phyloP scores from a whole-genome alignment of 495 filamentous ascomycete species.

The Eremomyces bilateralis region DNA sequence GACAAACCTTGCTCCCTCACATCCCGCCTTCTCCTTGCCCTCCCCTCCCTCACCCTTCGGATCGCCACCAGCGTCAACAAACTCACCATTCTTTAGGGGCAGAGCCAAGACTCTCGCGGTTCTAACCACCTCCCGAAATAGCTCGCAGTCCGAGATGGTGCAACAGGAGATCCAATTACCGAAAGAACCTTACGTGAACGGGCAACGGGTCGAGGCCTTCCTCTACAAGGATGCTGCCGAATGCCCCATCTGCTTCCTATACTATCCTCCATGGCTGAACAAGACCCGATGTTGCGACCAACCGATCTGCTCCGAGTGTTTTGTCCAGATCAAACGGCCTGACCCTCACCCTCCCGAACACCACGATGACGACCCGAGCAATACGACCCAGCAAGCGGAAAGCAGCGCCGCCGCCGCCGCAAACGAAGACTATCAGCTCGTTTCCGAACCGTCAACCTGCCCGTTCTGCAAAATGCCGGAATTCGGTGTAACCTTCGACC shows the following conservation, averaged over 20 bases:
- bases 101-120: slow-evolving; percentile 73
- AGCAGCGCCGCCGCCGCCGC: slow-evolving; percentile 13
- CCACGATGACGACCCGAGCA: slow-evolving; percentile 30
- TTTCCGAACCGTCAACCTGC: slow-evolving; percentile 82
- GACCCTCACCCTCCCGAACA: slow-evolving; percentile 93
- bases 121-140: slow-evolving; percentile 43
- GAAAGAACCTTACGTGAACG: slow-evolving; percentile 73
- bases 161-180: slow-evolving; percentile 64
- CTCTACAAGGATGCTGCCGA: slow-evolving; percentile 79
- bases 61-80: slow-evolving; percentile 28
- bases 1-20: slow-evolving; percentile 24
- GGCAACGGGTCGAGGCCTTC: slow-evolving; percentile 74
- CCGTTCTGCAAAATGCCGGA: slow-evolving; percentile 91
- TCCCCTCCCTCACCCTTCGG: slow-evolving; percentile 23
- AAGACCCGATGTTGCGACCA: slow-evolving; percentile 91
- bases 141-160: slow-evolving; percentile 42
- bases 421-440: slow-evolving; percentile 40
- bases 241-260: slow-evolving; percentile 92
- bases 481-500: slow-evolving; percentile 80
- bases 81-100: slow-evolving; percentile 41
- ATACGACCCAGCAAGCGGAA: slow-evolving; percentile 22
- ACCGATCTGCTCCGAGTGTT: slow-evolving; percentile 94
- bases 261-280: slow-evolving; percentile 92
- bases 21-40: slow-evolving; percentile 26
- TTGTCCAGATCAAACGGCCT: slow-evolving; percentile 93